Evolutionary conservation across 805 yeast genomes (phyloP).

Genomic region (Kurtzmaniella fragi): DNA sequence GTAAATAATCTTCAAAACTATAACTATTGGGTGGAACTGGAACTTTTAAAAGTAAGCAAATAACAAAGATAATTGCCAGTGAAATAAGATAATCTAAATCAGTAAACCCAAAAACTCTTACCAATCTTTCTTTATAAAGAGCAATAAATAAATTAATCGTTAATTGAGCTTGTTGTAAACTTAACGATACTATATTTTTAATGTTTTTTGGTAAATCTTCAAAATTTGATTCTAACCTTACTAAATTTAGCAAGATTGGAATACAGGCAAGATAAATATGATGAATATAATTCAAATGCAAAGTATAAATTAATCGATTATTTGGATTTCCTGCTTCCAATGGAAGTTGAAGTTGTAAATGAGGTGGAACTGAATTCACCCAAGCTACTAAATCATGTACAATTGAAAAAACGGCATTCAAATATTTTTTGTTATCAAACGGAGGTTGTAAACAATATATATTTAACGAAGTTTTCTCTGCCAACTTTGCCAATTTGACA

Average conservation of each 20-base stretch:
- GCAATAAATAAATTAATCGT: constrained; percentile 20
- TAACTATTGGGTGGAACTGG: constrained; percentile 4
- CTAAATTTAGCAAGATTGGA: constrained; percentile 20
- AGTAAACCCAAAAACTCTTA: constrained; percentile 21
- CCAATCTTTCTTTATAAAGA: constrained; percentile 11
- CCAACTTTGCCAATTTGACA: constrained; percentile 19
- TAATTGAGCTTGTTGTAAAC: constrained; percentile 16
- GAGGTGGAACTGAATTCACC: constrained; percentile 15
- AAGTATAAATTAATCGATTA: constrained; percentile 17
- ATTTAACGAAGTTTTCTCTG: constrained; percentile 18
- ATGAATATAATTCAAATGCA: constrained; percentile 25
- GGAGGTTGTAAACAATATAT: constrained; percentile 14
- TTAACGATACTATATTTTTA: constrained; percentile 11
- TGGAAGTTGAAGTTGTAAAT: constrained; percentile 13
- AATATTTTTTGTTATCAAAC: constrained; percentile 11
- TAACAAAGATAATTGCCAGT: constrained; percentile 16
- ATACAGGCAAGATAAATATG: constrained; percentile 21
- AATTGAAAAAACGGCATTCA: constrained; percentile 11
- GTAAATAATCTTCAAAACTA: constrained; percentile 14
- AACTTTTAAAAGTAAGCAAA: constrained; percentile 13
- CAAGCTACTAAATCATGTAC: constrained; percentile 16
- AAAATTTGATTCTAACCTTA: constrained; percentile 9
- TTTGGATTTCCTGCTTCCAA: constrained; percentile 4
- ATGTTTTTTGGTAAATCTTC: constrained; percentile 15
- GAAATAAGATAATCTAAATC: constrained; percentile 22